Percentiles rank a stretch among this genome's conserved stretches.
phyloP scores from a whole-genome alignment of 2,329 filamentous ascomycete genomes.

The Leptographium radiaticola region DNA sequence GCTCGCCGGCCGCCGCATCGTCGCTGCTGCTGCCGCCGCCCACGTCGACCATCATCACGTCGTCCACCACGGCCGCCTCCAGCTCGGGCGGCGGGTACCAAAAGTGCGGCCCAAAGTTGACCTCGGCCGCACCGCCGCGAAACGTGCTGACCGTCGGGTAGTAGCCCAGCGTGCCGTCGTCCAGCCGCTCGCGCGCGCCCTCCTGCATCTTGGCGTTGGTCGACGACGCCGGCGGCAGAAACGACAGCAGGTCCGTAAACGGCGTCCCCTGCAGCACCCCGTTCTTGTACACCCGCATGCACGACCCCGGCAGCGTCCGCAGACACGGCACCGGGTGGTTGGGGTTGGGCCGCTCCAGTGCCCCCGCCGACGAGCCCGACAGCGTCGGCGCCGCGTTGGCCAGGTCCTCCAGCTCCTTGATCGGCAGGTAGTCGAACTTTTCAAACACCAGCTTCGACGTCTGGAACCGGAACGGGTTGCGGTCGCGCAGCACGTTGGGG shows the following conservation, averaged over 20 bases:
- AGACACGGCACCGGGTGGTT: slow-evolving; percentile 64
- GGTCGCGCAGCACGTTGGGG: slow-evolving; percentile 81
- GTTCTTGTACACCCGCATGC: slow-evolving; percentile 87
- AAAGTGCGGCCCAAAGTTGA: slow-evolving; percentile 90
- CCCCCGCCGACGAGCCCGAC: slow-evolving; percentile 16
- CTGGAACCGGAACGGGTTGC: slow-evolving; percentile 89
- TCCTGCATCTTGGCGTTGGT: slow-evolving; percentile 57
- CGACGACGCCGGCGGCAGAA: slow-evolving; percentile 78
- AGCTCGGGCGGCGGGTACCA: slow-evolving; percentile 67
- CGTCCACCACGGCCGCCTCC: slow-evolving; percentile 18
- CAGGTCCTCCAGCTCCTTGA: slow-evolving; percentile 76
- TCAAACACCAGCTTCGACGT: slow-evolving; percentile 80
- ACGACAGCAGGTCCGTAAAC: slow-evolving; percentile 78
- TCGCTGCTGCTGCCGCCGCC: slow-evolving; percentile 14
- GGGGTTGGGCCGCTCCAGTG: slow-evolving; percentile 46
- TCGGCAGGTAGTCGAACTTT: slow-evolving; percentile 75
- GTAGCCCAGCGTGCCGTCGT: slow-evolving; percentile 92
- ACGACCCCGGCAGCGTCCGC: slow-evolving; percentile 73
- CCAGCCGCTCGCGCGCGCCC: slow-evolving; percentile 72
- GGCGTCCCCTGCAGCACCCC: slow-evolving; percentile 74
- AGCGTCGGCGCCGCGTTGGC: slow-evolving; percentile 53
- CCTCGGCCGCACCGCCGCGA: slow-evolving; percentile 77
- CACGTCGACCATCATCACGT: slow-evolving; percentile 32
- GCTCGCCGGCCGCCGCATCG: background rate
- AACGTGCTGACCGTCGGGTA: slow-evolving; percentile 91